Evolutionary conservation across 495 filamentous ascomycete genomes (phyloP).

Genomic region (Penicillium lividum): DNA sequence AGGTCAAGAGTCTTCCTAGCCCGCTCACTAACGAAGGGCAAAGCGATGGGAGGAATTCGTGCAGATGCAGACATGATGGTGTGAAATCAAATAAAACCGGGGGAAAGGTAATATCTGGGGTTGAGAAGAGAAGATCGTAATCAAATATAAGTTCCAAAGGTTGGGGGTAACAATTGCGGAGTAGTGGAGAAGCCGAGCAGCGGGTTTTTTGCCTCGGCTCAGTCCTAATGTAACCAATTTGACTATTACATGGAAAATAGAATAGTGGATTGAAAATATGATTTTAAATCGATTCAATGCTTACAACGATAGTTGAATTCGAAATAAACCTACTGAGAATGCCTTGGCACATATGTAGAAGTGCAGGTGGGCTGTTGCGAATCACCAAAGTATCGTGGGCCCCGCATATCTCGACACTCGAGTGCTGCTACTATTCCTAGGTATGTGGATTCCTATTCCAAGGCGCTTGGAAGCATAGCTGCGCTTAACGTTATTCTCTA

Average conservation of each 20-base stretch:
- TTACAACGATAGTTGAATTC: too few species aligned
- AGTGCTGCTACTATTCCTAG: too few species aligned
- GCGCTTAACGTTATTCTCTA: not conserved
- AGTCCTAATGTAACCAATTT: constrained; percentile 8
- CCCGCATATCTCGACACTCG: not conserved
- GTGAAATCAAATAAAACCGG: not conserved
- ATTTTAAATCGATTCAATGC: too few species aligned
- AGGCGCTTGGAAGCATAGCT: not conserved
- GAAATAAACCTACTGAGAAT: too few species aligned
- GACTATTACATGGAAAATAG: too few species aligned
- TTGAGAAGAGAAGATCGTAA: constrained; percentile 9
- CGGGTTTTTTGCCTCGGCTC: constrained; percentile 31
- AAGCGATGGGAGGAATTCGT: constrained; percentile 67
- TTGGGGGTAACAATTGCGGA: constrained; percentile 29
- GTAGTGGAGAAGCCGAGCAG: constrained; percentile 34
- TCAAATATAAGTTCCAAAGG: constrained; percentile 17
- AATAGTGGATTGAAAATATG: too few species aligned
- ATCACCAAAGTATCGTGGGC: too few species aligned
- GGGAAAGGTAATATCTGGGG: constrained; percentile 4
- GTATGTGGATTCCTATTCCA: not conserved
- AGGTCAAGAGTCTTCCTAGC: constrained; percentile 73
- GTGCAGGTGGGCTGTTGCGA: too few species aligned
- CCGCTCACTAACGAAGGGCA: constrained; percentile 70
- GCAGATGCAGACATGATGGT: constrained; percentile 60
- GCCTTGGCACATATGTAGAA: too few species aligned